Base-by-base conservation (phyloP, 345 rosid genomes). In the Sisymbrium altissimum region DNA sequence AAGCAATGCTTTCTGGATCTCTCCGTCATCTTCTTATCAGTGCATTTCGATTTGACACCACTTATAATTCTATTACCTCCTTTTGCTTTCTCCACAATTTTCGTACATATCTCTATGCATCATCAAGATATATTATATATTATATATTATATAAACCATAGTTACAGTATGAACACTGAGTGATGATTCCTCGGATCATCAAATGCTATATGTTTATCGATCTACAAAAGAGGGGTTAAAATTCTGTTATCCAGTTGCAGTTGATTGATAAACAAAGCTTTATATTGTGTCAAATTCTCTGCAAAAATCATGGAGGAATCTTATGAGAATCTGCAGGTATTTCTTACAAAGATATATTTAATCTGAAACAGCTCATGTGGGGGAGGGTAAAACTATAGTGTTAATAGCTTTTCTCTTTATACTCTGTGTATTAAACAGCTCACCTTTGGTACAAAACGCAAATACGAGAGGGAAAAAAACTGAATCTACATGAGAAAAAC, bases 11-110 rank as follows among this genome's bases (percentile, higher is more conserved):
- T n/a, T 50, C 39, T 67, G 73, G 53, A 59, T 30, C 41, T 46
- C 40, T 17, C 71, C 45, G 57, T 35, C 65, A 17, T 55, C 38
- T 18, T 39, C 32, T 52, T 19, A 39, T 17, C 55, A 59, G 76
- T 77, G 76, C 61, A 56, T 70, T 71, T 38, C 13, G 80, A 77
- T 71, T 77, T 64, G 80, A 77, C 72, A 64, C 66, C 80, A 77
- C 80, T 40, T 48, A 36, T 32, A 64, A 14, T 39, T 46, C 35
- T 35, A 54, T 38, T 17, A 53, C 29, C 46, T 64, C 46, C 67
- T 70, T 77, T 70, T 70, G 75, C 76, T 77, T 77, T 64, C 76
- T 64, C 33, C 52, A 55, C 55, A 55, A 30, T 58, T n/a, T 48
- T 33, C 25, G 29, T 57, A 30, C 9, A 61, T 21, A 14, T 58